These are phyloP conservation scores for Leucocoprinus leucothites DNA, from an alignment of 768 basidiomycete genomes.

Conservation along the genomic window DNA sequence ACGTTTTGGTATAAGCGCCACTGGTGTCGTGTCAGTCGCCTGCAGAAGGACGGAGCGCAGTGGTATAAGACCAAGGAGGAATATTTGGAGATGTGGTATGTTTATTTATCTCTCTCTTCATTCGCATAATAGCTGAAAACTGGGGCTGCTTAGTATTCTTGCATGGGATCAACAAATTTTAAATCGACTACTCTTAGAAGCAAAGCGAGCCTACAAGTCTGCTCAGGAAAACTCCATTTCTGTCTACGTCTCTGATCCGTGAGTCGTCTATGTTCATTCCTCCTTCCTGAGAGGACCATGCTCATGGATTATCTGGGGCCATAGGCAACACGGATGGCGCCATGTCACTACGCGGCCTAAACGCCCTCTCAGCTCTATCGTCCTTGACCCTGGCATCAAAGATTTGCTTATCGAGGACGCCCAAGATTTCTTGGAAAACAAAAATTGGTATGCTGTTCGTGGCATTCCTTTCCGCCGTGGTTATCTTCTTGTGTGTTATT, in stretches of 20 bases:
- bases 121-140: background rate
- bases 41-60: constrained; percentile 25
- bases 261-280: background rate
- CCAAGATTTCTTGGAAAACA: constrained; percentile 64
- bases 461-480: constrained; percentile 83
- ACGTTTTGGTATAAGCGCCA: constrained; percentile 49
- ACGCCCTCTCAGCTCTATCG: constrained; percentile 62
- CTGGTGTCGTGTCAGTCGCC: constrained; percentile 36
- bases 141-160: constrained; percentile 40
- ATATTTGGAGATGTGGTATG: constrained; percentile 39
- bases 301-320: constrained; percentile 11
- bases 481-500: constrained; percentile 48
- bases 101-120: background rate
- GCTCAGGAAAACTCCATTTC: constrained; percentile 49
- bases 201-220: constrained; percentile 47
- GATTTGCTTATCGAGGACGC: constrained; percentile 68
- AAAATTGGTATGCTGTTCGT: constrained; percentile 69
- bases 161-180: constrained; percentile 42
- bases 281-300: background rate
- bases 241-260: constrained; percentile 50
- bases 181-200: constrained; percentile 51
- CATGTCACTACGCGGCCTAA: constrained; percentile 59
- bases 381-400: constrained; percentile 67
- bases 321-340: constrained; percentile 40
- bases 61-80: constrained; percentile 34